Evolutionary conservation across 441 rosid species (phyloP).

Genomic region (Populus hybrid): DNA sequence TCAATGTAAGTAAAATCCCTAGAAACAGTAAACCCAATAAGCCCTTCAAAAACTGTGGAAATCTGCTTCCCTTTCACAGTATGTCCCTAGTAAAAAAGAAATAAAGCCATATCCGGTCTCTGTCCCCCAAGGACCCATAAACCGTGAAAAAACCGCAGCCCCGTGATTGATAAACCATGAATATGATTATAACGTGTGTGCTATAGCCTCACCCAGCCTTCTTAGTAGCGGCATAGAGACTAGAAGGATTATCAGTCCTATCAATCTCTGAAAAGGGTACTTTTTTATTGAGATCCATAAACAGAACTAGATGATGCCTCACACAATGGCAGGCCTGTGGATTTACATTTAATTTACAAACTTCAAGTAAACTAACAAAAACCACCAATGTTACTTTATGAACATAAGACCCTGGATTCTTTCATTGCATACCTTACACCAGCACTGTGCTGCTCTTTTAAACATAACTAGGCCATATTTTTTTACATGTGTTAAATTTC

Average conservation of each 20-base stretch:
- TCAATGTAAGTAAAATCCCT: conserved; percentile 51
- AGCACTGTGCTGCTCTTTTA: conserved; percentile 40
- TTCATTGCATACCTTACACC: conserved; percentile 38
- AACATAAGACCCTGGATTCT: conserved; percentile 34
- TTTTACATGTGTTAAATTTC: conserved; percentile 35
- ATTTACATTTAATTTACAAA: conserved; percentile 26
- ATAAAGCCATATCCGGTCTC: conserved; percentile 46
- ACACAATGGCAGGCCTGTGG: no score
- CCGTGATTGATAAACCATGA: conserved; percentile 40
- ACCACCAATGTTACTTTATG: conserved; percentile 41
- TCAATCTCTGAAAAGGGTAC: conserved; percentile 30
- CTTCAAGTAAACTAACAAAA: conserved; percentile 33
- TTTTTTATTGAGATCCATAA: no score
- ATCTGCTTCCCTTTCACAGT: conserved; percentile 34
- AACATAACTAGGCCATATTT: no score
- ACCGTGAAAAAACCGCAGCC: conserved; percentile 44
- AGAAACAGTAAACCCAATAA: conserved; percentile 25
- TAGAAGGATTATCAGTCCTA: conserved; percentile 38
- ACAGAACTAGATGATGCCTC: no score
- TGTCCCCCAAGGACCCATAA: conserved; percentile 53
- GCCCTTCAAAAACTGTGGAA: conserved; percentile 35
- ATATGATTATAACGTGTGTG: conserved; percentile 45
- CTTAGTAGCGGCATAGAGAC: conserved; percentile 41
- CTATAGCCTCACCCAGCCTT: conserved; percentile 46
- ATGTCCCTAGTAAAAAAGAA: conserved; percentile 40